Percentiles rank a stretch among this genome's conserved stretches.
Conservation (phyloP, 768 basidiomycete genomes). For the Tulasnella sp. region DNA sequence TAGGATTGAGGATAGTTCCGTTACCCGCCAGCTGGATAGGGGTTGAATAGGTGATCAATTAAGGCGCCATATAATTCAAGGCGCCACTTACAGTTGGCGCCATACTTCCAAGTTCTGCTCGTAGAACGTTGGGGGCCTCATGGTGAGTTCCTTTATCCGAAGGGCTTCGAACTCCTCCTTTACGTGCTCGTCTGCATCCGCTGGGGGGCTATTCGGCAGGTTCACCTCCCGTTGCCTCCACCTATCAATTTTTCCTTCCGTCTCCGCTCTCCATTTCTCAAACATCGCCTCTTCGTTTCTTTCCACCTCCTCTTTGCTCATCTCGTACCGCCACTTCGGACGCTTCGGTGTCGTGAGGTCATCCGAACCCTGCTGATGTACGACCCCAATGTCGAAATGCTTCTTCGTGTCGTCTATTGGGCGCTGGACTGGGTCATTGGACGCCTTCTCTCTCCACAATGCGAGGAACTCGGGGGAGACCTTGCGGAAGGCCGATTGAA, state of each 20-base stretch:
- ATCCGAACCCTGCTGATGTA: conserved; percentile 30
- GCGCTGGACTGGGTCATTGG: conserved; percentile 49
- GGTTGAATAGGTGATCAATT: conserved; percentile 19
- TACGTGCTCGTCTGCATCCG: conserved; percentile 19
- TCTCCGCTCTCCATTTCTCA: conserved; percentile 68
- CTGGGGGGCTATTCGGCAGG: conserved; percentile 32
- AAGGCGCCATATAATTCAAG: conserved; percentile 9
- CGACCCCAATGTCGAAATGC: conserved; percentile 30
- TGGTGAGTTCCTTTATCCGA: conserved; percentile 42
- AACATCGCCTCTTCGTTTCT: conserved; percentile 83
- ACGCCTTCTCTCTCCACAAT: conserved; percentile 53
- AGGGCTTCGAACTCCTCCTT: conserved; percentile 18
- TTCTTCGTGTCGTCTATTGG: conserved; percentile 45
- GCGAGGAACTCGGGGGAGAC: conserved; percentile 59
- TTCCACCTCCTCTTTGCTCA: conserved; percentile 86
- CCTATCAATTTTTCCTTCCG: conserved; percentile 51
- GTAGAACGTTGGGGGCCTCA: conserved; percentile 66
- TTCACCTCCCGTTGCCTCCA: conserved; percentile 41
- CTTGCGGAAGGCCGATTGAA: conserved; percentile 69
- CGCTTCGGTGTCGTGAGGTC: conserved; percentile 53
- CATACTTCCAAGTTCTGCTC: conserved; percentile 93
- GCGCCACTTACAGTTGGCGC: conserved; percentile 72
- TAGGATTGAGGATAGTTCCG: conserved; percentile 84
- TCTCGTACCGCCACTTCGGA: conserved; percentile 83
- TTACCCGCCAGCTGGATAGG: conserved; percentile 76